These are phyloP conservation scores for Pleurotus tuoliensis DNA, from an alignment of 768 basidiomycete genomes.

Conservation along the genomic window DNA sequence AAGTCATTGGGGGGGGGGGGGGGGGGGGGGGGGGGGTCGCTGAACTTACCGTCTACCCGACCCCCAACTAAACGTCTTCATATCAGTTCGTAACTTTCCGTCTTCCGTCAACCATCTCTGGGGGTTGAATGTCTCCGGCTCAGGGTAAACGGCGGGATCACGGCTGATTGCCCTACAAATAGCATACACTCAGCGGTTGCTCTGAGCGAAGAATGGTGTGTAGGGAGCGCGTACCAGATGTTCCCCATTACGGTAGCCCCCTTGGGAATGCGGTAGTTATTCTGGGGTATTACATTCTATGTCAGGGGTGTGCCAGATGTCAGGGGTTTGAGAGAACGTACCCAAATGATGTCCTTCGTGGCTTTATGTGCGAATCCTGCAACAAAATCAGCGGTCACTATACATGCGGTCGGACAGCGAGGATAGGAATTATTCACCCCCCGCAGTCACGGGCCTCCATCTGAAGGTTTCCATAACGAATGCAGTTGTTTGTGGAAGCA, in stretches of 20 bases:
- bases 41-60: conserved; percentile 43
- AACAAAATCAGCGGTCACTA: background rate
- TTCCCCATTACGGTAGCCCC: conserved; percentile 59
- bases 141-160: conserved; percentile 53
- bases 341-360: conserved; percentile 62
- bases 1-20: too few species aligned
- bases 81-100: conserved; percentile 45
- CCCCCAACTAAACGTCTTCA: conserved; percentile 52
- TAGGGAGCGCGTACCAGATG: conserved; percentile 40
- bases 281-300: conserved; percentile 19
- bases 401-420: background rate
- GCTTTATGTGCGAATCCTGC: conserved; percentile 60
- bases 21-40: too few species aligned
- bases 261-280: conserved; percentile 47
- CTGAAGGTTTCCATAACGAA: conserved; percentile 48
- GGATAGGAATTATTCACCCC: conserved; percentile 26
- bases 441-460: conserved; percentile 48
- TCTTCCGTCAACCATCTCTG: conserved; percentile 49
- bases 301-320: too few species aligned
- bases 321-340: conserved; percentile 17
- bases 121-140: conserved; percentile 57
- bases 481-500: conserved; percentile 41
- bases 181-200: too few species aligned
- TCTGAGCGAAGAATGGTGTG: background rate
- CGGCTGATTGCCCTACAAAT: conserved; percentile 44